Percentiles rank a stretch among this genome's conserved stretches.
These are phyloP conservation scores for Lodderomyces beijingensis DNA, from an alignment of 1,139 yeast genomes.

Conservation along the genomic window DNA sequence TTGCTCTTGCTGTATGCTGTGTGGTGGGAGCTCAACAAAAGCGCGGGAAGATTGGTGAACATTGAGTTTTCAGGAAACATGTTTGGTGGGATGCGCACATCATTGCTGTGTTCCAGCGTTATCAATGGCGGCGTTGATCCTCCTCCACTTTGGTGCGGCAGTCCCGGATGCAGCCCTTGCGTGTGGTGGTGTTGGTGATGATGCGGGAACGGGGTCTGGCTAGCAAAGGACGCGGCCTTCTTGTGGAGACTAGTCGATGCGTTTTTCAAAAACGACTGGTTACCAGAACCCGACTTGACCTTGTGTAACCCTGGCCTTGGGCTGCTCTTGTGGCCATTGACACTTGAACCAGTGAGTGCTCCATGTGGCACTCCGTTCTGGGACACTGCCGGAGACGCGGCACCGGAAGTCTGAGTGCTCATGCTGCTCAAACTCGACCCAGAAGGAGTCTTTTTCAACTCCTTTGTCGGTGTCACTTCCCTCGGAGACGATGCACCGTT, in stretches of 20 bases:
- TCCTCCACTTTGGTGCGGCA: conserved; percentile 2
- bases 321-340: not conserved
- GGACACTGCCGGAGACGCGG: not conserved
- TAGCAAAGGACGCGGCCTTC: conserved; percentile 15
- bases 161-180: not conserved
- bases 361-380: conserved; percentile 1
- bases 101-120: conserved; percentile 13
- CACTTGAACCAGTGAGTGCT: conserved; percentile 1
- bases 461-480: conserved; percentile 20
- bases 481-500: too few species aligned
- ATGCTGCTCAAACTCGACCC: conserved; percentile 11
- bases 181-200: conserved; percentile 1
- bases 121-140: conserved; percentile 7
- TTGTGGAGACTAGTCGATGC: conserved; percentile 15
- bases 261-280: conserved; percentile 11
- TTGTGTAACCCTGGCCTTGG: conserved; percentile 31
- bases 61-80: conserved; percentile 41
- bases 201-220: conserved; percentile 6
- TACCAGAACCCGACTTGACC: conserved; percentile 30
- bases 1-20: conserved; percentile 23
- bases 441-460: conserved; percentile 21
- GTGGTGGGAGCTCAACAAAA: conserved; percentile 36
- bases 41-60: conserved; percentile 31
- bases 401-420: conserved; percentile 1
- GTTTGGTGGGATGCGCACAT: conserved; percentile 40